These are phyloP conservation scores for Pyricularia grisea DNA, from an alignment of 2,329 filamentous ascomycete species.

Conservation along the genomic window DNA sequence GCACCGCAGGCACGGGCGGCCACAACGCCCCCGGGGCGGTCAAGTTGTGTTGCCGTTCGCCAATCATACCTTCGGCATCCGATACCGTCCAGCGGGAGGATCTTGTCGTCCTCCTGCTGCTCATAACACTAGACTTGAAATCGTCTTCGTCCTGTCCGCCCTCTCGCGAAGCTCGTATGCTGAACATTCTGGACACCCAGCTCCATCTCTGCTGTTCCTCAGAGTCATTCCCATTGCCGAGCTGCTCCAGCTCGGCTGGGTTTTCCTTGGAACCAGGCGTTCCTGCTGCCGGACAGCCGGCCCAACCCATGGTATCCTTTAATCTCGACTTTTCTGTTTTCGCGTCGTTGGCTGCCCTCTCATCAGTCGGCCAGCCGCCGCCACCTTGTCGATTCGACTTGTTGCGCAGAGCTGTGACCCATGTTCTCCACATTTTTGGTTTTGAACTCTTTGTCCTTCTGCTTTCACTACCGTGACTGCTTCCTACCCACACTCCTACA, in stretches of 20 bases:
- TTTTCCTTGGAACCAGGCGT: background rate
- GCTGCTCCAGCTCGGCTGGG: constrained; percentile 21
- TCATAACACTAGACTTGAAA: background rate
- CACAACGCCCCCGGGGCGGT: background rate
- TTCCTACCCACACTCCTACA: constrained; percentile 1
- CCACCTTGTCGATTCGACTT: background rate
- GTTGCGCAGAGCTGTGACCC: background rate
- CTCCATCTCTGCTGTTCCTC: constrained; percentile 15
- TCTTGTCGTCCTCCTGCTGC: constrained; percentile 7
- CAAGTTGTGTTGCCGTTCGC: constrained; percentile 2
- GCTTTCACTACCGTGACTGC: background rate
- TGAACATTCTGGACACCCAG: constrained; percentile 12
- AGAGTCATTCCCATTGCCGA: constrained; percentile 41
- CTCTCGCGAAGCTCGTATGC: background rate
- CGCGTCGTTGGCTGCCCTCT: background rate
- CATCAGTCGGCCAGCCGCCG: background rate
- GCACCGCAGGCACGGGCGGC: background rate
- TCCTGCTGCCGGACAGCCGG: background rate
- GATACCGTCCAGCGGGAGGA: constrained; percentile 10
- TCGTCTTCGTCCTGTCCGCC: constrained; percentile 1
- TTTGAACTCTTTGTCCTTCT: background rate
- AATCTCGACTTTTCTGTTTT: background rate
- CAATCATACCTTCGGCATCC: constrained; percentile 4
- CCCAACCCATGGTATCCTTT: background rate
- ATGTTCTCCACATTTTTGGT: background rate